These are phyloP conservation scores for Coffea eugenioides DNA, from an alignment of 257 asterid genomes.

Conservation along the genomic window DNA sequence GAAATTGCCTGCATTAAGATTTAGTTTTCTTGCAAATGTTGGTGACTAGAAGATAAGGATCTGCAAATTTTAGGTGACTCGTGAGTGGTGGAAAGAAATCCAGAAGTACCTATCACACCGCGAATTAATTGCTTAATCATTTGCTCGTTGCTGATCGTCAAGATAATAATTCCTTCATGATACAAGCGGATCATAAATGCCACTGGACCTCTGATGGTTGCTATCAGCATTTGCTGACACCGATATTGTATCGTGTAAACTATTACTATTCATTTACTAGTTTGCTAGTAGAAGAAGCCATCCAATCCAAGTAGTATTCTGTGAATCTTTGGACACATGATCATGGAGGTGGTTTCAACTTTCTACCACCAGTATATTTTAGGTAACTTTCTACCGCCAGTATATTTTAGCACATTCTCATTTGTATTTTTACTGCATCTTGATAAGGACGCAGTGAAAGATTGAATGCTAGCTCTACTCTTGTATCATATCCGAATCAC, in stretches of 20 bases:
- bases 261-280: background rate
- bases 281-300: background rate
- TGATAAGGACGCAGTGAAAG: background rate
- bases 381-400: too few relatives aligned
- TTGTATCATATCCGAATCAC: background rate
- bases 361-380: too few relatives aligned
- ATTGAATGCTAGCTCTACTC: background rate
- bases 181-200: background rate
- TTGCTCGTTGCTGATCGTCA: background rate
- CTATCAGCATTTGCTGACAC: background rate
- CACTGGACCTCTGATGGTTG: conserved; percentile 4
- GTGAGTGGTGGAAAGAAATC: background rate
- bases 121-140: conserved; percentile 23
- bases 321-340: background rate
- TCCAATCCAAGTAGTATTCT: background rate
- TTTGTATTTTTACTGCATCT: background rate
- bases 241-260: background rate
- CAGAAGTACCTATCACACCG: conserved; percentile 3
- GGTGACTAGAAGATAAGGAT: background rate
- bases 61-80: background rate
- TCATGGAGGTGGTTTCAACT: background rate
- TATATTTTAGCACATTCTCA: background rate
- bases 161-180: background rate
- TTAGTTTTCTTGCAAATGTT: background rate
- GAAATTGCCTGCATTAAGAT: background rate